A percentile compares a stretch with the other conserved stretches of the same genome.
These are phyloP conservation scores for Gossypium gossypioides DNA, from an alignment of 441 rosid genomes.

Conservation along the genomic window DNA sequence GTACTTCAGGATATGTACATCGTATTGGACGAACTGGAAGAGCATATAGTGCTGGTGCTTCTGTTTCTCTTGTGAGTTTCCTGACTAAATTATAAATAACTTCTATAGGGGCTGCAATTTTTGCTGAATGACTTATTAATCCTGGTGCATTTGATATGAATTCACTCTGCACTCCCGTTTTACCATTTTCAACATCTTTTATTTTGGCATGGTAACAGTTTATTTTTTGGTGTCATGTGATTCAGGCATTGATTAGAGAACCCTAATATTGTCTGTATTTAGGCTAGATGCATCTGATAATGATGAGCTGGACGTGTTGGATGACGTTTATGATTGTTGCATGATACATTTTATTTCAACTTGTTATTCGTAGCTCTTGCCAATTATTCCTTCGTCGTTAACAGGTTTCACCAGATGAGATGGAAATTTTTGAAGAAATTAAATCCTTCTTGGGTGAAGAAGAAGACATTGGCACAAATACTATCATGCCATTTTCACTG, in stretches of 20 bases:
- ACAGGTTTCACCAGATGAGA: slow-evolving; percentile 78
- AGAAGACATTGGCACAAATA: slow-evolving; percentile 36
- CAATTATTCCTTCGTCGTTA: slow-evolving; percentile 15
- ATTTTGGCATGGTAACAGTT: neutral
- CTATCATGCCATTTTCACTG: slow-evolving; percentile 54
- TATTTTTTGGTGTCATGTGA: neutral
- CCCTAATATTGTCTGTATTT: neutral
- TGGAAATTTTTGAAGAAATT: slow-evolving; percentile 67
- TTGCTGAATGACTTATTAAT: neutral
- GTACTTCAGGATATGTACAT: slow-evolving; percentile 70
- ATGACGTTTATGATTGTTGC: neutral
- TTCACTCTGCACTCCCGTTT: neutral
- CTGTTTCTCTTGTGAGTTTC: slow-evolving; percentile 74
- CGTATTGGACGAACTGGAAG: slow-evolving; percentile 97
- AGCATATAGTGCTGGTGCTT: slow-evolving; percentile 65
- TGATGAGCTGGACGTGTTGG: neutral
- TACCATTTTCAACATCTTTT: neutral
- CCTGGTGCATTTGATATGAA: neutral
- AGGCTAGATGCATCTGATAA: neutral
- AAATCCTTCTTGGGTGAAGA: slow-evolving; percentile 57
- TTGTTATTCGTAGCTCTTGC: neutral
- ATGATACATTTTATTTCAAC: neutral
- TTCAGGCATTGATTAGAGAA: neutral
- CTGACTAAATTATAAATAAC: neutral
- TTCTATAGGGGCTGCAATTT: neutral